phyloP scores from a whole-genome alignment of 345 rosid genomes.

The Clarkia xantiana region DNA sequence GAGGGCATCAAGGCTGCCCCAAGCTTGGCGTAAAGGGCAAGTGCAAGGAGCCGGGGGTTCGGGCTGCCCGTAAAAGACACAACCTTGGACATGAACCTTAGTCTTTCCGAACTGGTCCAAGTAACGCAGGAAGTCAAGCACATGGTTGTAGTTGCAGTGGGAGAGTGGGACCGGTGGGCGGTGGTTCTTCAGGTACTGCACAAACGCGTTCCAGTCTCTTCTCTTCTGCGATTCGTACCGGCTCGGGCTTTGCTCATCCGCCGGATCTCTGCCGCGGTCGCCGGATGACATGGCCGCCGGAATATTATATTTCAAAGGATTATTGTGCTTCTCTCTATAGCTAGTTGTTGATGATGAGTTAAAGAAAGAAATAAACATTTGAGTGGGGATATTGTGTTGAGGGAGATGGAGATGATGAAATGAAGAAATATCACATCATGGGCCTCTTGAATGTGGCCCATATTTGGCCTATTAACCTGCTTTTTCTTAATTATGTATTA shows the following conservation, averaged over 20 bases:
- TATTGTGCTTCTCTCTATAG: too few relatives aligned
- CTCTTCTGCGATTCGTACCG: constrained; percentile 71
- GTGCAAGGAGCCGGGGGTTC: constrained; percentile 90
- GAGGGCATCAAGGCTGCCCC: constrained; percentile 90
- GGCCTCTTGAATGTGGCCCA: too few relatives aligned
- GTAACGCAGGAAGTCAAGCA: constrained; percentile 56
- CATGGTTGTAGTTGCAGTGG: constrained; percentile 49
- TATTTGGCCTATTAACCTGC: too few relatives aligned
- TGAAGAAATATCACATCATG: too few relatives aligned
- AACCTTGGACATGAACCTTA: constrained; percentile 59
- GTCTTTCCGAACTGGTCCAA: constrained; percentile 76
- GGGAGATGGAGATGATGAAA: too few relatives aligned
- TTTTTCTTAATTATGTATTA: too few relatives aligned
- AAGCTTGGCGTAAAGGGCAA: constrained; percentile 74
- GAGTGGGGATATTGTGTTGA: too few relatives aligned
- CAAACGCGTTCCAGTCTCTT: constrained; percentile 73
- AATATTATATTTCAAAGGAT: background rate
- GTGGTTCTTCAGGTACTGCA: constrained; percentile 54
- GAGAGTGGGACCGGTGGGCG: constrained; percentile 53
- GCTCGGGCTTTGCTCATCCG: constrained; percentile 37
- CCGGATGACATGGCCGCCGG: constrained; percentile 17
- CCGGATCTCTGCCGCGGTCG: constrained; percentile 31
- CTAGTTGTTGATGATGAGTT: too few relatives aligned
- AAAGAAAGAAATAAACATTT: too few relatives aligned
- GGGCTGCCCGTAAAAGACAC: constrained; percentile 74